These are phyloP conservation scores for Colletotrichum phormii DNA, from an alignment of 2,329 filamentous ascomycete species.

Conservation along the genomic window DNA sequence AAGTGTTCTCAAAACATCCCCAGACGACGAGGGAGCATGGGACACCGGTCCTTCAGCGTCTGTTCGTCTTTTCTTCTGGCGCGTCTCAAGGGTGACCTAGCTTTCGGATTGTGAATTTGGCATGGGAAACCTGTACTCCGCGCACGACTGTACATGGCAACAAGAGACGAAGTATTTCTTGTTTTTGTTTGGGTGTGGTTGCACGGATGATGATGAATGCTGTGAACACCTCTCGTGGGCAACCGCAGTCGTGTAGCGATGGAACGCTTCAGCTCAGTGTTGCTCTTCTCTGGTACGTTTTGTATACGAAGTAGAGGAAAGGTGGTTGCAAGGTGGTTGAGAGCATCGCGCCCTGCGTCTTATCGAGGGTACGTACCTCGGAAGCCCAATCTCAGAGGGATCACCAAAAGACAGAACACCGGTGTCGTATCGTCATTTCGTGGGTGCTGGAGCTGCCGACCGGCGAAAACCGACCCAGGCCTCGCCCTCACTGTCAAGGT, in stretches of 20 bases:
- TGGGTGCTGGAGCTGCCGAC: not conserved
- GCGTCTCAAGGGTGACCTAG: slow-evolving; percentile 4
- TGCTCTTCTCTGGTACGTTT: too few relatives aligned
- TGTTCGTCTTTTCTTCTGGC: slow-evolving; percentile 7
- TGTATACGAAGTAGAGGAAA: not conserved
- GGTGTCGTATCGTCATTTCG: slow-evolving; percentile 33
- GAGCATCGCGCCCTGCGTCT: not conserved
- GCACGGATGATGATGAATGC: slow-evolving; percentile 2
- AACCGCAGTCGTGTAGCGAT: not conserved
- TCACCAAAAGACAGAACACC: slow-evolving; percentile 1
- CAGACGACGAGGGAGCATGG: slow-evolving; percentile 7
- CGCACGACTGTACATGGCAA: not conserved
- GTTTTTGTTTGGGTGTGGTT: slow-evolving; percentile 5
- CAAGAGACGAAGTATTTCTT: not conserved
- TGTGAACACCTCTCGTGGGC: not conserved
- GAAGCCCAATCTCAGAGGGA: not conserved
- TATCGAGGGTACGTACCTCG: not conserved
- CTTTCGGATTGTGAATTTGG: not conserved
- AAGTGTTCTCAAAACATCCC: slow-evolving; percentile 26
- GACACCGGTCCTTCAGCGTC: not conserved
- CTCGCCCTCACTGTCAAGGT: not conserved
- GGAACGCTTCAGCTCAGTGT: not conserved
- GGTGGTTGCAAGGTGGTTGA: not conserved
- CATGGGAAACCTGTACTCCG: not conserved
- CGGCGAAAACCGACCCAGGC: slow-evolving; percentile 17